These are phyloP conservation scores for Citrus mangshanensis DNA, from an alignment of 345 rosid species.

Conservation along the genomic window DNA sequence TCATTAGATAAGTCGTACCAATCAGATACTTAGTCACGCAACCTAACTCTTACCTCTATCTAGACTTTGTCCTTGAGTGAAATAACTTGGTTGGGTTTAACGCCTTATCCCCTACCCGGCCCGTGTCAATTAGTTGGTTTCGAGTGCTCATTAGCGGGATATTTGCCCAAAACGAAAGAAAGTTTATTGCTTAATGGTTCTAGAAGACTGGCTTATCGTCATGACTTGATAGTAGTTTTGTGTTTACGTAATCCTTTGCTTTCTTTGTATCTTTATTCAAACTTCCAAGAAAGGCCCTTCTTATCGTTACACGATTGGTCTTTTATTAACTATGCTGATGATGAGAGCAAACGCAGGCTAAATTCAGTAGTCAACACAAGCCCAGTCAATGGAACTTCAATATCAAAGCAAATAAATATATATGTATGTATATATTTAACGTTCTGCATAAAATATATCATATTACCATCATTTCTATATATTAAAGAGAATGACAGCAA, in stretches of 20 bases:
- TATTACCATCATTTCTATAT: background rate
- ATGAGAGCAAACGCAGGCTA: background rate
- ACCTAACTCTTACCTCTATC: background rate
- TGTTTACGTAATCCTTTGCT: background rate
- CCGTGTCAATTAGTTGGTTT: background rate
- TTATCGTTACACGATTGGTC: background rate
- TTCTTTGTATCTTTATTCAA: background rate
- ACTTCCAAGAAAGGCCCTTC: background rate
- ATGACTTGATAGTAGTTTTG: background rate
- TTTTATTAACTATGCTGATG: background rate
- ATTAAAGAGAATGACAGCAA: conserved; percentile 14
- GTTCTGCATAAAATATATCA: background rate
- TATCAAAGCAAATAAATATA: background rate
- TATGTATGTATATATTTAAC: background rate
- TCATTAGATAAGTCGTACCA: too few relatives aligned
- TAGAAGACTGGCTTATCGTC: background rate
- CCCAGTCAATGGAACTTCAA: conserved; percentile 1
- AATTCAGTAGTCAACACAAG: conserved; percentile 12
- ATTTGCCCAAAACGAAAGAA: background rate
- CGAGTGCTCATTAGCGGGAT: background rate
- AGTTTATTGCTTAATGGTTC: background rate
- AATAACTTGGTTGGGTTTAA: background rate
- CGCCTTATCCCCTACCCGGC: background rate
- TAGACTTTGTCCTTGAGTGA: background rate
- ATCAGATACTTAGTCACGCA: accelerated